Conservation (phyloP, 2,329 filamentous ascomycete genomes). For the Neurospora crassa region DNA sequence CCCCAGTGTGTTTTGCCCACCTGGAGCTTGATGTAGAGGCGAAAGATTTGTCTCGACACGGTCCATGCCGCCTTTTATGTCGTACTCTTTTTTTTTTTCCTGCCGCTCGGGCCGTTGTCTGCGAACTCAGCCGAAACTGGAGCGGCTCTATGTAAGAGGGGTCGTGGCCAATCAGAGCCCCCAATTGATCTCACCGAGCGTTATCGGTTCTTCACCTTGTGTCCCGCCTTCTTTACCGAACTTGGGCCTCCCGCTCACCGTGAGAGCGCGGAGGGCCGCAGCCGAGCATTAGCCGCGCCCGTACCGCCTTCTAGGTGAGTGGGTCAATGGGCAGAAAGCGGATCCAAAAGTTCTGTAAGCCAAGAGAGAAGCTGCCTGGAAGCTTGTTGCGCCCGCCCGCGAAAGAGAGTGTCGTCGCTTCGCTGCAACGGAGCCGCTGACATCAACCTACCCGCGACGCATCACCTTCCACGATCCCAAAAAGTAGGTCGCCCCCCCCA, state of each 20-base stretch:
- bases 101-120: not conserved
- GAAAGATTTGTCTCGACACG: not conserved
- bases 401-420: not conserved
- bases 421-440: constrained; percentile 2
- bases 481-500: not conserved
- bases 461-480: not conserved
- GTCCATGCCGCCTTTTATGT: not conserved
- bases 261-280: not conserved
- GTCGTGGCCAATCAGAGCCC: not conserved
- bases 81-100: not conserved
- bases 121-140: not conserved
- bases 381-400: not conserved
- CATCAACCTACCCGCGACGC: constrained; percentile 1
- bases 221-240: not conserved
- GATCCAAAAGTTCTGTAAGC: constrained; percentile 6
- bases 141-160: not conserved
- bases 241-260: not conserved
- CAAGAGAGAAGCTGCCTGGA: not conserved
- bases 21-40: not conserved
- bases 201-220: not conserved
- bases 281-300: constrained; percentile 1
- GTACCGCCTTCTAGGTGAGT: not conserved
- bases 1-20: not conserved
- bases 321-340: not conserved
- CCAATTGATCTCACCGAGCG: not conserved